phyloP scores from a whole-genome alignment of 306 rosid genomes.

The Quercus agrifolia region DNA sequence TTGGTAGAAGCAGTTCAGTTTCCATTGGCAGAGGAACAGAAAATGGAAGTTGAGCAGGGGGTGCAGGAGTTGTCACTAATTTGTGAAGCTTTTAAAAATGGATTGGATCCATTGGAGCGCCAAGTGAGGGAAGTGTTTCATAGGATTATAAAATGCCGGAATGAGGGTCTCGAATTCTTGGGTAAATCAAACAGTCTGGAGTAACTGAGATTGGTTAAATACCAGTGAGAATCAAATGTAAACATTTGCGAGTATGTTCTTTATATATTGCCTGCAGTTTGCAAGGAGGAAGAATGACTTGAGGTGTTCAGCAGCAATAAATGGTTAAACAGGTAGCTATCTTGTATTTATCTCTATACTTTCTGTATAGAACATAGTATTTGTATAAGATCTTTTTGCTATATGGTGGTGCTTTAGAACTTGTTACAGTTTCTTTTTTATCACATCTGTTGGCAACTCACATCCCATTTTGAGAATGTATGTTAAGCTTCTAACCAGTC shows the following conservation, averaged over 20 bases:
- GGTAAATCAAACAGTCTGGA: constrained; percentile 41
- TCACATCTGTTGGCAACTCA: neutral
- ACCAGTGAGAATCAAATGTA: constrained; percentile 44
- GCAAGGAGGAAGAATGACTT: constrained; percentile 29
- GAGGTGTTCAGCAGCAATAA: constrained; percentile 8
- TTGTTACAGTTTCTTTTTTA: neutral
- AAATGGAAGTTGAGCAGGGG: constrained; percentile 54
- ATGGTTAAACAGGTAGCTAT: neutral
- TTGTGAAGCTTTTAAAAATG: constrained; percentile 49
- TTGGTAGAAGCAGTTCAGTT: constrained; percentile 69
- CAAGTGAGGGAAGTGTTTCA: constrained; percentile 78
- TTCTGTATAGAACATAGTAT: constrained; percentile 12
- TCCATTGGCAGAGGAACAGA: constrained; percentile 67
- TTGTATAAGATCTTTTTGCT: neutral
- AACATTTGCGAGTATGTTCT: constrained; percentile 32
- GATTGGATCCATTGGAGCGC: constrained; percentile 76
- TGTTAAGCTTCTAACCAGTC: neutral
- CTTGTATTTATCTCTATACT: neutral
- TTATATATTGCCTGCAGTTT: constrained; percentile 31
- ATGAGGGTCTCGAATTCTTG: constrained; percentile 72
- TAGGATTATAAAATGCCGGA: constrained; percentile 66
- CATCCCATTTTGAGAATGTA: neutral
- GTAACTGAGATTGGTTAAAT: constrained; percentile 23
- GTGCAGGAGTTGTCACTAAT: constrained; percentile 49
- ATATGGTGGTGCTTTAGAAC: neutral